Evolutionary conservation across 208 protist genomes (phyloP).

Genomic region (Trypanosoma lewisi): DNA sequence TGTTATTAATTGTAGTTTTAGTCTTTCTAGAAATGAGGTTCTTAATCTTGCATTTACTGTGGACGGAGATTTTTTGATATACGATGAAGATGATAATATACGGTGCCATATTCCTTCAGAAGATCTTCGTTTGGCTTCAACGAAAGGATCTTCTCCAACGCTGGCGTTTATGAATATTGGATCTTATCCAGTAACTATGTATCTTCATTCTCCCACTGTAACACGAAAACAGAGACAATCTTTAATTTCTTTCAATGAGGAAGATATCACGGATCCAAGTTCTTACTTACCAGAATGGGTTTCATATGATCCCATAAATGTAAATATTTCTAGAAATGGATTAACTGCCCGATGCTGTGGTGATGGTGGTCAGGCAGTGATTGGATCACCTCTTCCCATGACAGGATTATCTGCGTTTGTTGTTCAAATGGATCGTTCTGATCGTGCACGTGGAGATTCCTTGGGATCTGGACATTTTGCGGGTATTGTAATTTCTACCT

Average conservation of each 20-base stretch:
- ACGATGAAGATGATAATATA: constrained; percentile 71
- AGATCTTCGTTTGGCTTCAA: constrained; percentile 32
- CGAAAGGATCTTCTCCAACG: constrained; percentile 12
- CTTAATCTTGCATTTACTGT: constrained; percentile 71
- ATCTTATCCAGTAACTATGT: constrained; percentile 28
- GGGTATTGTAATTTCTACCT: constrained; percentile 63
- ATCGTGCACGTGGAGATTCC: constrained; percentile 46
- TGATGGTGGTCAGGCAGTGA: constrained; percentile 57
- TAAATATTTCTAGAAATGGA: constrained; percentile 56
- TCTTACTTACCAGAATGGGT: constrained; percentile 64
- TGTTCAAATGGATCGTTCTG: constrained; percentile 64
- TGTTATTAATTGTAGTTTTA: constrained; percentile 59
- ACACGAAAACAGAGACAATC: constrained; percentile 1
- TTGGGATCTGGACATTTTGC: constrained; percentile 87
- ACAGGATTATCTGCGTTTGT: constrained; percentile 76
- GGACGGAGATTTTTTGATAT: constrained; percentile 81
- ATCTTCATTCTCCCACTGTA: constrained; percentile 19
- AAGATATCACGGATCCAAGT: constrained; percentile 10
- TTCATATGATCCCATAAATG: constrained; percentile 44
- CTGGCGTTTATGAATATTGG: constrained; percentile 33
- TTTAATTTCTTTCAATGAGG: constrained; percentile 1
- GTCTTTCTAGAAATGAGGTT: constrained; percentile 57
- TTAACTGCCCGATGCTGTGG: constrained; percentile 60
- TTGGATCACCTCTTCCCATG: constrained; percentile 66
- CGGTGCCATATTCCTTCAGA: constrained; percentile 57